A percentile compares a stretch with the other conserved stretches of the same genome.
These are phyloP conservation scores for Neltuma alba DNA, from an alignment of 306 rosid species.

Conservation along the genomic window DNA sequence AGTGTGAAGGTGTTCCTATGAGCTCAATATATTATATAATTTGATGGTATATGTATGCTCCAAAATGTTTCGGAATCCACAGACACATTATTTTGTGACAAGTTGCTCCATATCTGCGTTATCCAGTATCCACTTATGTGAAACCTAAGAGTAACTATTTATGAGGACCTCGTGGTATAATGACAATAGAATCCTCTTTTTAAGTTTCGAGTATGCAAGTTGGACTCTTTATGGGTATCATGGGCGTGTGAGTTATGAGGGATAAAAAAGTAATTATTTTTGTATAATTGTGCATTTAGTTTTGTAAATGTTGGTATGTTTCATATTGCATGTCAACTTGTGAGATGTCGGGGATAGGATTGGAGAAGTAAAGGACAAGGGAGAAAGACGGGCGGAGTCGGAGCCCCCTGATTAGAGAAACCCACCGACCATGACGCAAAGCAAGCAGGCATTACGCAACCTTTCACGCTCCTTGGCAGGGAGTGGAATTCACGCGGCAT, in stretches of 20 bases:
- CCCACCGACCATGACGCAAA: conserved; percentile 10
- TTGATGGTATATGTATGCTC: too few relatives aligned
- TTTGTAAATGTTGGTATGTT: not conserved
- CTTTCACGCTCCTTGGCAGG: not conserved
- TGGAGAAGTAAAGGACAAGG: not conserved
- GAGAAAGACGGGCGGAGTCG: not conserved
- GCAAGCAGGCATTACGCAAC: too few relatives aligned
- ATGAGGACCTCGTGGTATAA: too few relatives aligned
- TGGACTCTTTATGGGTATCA: too few relatives aligned
- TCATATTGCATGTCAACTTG: not conserved
- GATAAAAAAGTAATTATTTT: too few relatives aligned
- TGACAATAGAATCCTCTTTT: too few relatives aligned
- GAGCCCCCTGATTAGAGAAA: not conserved
- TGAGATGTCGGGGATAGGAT: not conserved
- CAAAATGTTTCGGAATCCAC: too few relatives aligned
- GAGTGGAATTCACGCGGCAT: not conserved
- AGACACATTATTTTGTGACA: not conserved
- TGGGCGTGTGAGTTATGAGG: too few relatives aligned
- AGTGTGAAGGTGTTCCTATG: too few relatives aligned
- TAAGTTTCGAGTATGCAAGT: too few relatives aligned
- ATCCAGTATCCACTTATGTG: not conserved
- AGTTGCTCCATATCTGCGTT: not conserved
- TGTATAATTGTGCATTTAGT: not conserved
- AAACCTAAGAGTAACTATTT: not conserved
- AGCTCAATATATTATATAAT: too few relatives aligned